These are phyloP conservation scores for Zasmidium angulare DNA, from an alignment of 2,329 filamentous ascomycete genomes.

Conservation along the genomic window DNA sequence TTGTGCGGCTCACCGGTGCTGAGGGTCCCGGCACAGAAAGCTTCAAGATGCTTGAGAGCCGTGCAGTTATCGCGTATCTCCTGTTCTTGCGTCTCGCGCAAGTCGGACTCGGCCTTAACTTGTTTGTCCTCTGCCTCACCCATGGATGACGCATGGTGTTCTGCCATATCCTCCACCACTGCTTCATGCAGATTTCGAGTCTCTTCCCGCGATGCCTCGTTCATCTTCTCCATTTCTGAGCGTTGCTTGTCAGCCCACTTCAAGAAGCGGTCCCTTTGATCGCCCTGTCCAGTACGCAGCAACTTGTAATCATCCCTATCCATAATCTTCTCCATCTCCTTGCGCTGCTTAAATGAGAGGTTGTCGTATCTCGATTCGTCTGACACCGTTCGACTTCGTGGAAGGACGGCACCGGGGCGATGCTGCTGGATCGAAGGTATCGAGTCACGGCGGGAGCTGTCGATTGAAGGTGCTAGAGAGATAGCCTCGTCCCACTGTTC, in stretches of 20 bases:
- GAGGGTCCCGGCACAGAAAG: conserved; percentile 45
- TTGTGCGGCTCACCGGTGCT: conserved; percentile 32
- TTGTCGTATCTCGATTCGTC: conserved; percentile 20
- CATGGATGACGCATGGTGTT: conserved; percentile 40
- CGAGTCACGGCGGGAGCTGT: conserved; percentile 16
- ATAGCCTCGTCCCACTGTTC: conserved; percentile 34
- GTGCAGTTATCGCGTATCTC: conserved; percentile 46
- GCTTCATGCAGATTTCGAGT: conserved; percentile 22
- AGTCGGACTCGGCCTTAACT: conserved; percentile 43
- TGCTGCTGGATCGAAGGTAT: conserved; percentile 5
- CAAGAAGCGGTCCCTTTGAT: conserved; percentile 33
- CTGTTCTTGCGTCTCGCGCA: conserved; percentile 41
- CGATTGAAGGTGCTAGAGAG: conserved; percentile 17
- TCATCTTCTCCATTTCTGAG: conserved; percentile 19
- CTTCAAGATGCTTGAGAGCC: conserved; percentile 49
- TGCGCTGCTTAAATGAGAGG: conserved; percentile 12
- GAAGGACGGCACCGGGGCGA: conserved; percentile 4
- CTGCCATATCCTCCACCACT: conserved; percentile 26
- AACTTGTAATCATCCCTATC: conserved; percentile 28
- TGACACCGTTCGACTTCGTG: conserved; percentile 16
- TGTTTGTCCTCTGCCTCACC: conserved; percentile 47
- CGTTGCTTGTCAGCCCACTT: conserved; percentile 28
- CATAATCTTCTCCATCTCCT: conserved; percentile 23
- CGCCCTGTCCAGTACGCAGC: conserved; percentile 27
- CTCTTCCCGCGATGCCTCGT: conserved; percentile 19